Percentiles rank a stretch among this genome's conserved stretches.
Conservation (phyloP, 345 rosid species). For the Arabidopsis suecica region DNA sequence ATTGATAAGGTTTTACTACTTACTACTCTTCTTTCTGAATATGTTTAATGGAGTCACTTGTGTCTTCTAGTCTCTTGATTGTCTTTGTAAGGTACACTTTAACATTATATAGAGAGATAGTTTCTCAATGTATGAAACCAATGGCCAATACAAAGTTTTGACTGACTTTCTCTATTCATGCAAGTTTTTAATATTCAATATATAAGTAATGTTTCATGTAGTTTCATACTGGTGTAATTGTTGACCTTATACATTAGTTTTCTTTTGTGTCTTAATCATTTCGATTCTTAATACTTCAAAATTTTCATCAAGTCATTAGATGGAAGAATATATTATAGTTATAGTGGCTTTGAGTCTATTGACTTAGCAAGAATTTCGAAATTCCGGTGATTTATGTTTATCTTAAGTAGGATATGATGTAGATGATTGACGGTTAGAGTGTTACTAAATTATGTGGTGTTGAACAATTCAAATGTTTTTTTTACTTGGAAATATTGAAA, state of each 20-base stretch:
- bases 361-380: constrained; percentile 4
- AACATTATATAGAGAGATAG: constrained; percentile 25
- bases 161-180: constrained; percentile 18
- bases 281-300: background rate
- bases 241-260: background rate
- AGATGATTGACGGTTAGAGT: constrained; percentile 16
- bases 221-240: constrained; percentile 6
- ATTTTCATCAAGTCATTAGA: constrained; percentile 2
- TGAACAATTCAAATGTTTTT: background rate
- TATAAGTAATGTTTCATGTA: background rate
- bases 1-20: constrained; percentile 13
- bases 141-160: constrained; percentile 25
- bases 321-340: background rate
- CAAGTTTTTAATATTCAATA: background rate
- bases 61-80: background rate
- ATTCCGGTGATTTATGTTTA: background rate
- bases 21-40: background rate
- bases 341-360: constrained; percentile 26
- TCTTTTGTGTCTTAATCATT: background rate
- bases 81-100: constrained; percentile 13
- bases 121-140: constrained; percentile 14
- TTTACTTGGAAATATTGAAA: background rate
- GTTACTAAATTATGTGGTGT: background rate
- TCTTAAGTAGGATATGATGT: constrained; percentile 23
- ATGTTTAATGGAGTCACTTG: constrained; percentile 7